Evolutionary conservation across 192 early-diverging fungal species (phyloP).

Genomic region (Coemansia guatemalensis): DNA sequence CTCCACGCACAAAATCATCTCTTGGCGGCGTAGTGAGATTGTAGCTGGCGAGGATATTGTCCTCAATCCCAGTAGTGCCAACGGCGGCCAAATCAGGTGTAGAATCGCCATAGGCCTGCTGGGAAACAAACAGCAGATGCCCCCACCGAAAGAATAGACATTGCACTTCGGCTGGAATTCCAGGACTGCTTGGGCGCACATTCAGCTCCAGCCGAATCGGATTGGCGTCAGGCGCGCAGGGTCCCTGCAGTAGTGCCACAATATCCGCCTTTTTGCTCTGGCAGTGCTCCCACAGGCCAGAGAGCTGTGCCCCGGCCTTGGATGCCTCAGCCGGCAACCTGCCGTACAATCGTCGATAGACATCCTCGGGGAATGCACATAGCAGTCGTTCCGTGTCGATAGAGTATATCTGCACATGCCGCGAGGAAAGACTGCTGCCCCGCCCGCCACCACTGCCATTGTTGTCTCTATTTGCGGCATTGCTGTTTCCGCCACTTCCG

Average conservation of each 20-base stretch:
- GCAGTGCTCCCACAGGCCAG: constrained; percentile 30
- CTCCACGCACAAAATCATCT: constrained; percentile 17
- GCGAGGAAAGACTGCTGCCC: constrained; percentile 24
- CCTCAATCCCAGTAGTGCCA: constrained; percentile 4
- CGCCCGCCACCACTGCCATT: constrained; percentile 7
- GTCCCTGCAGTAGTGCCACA: constrained; percentile 24
- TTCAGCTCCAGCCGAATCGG: constrained; percentile 40
- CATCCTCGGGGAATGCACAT: constrained; percentile 51
- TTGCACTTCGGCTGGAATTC: constrained; percentile 23
- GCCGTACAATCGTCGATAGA: constrained; percentile 36
- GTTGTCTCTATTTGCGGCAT: neutral
- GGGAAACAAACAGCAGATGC: constrained; percentile 48
- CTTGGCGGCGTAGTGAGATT: constrained; percentile 41
- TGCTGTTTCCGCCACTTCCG: neutral
- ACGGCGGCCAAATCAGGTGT: constrained; percentile 11
- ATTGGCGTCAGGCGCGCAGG: constrained; percentile 21
- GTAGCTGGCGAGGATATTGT: constrained; percentile 31
- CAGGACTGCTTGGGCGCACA: constrained; percentile 14
- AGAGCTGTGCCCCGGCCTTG: constrained; percentile 19
- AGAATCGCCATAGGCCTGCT: constrained; percentile 41
- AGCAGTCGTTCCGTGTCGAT: constrained; percentile 32
- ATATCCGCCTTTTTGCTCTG: constrained; percentile 25
- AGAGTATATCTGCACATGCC: constrained; percentile 52
- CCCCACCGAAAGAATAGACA: constrained; percentile 53
- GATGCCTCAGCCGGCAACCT: constrained; percentile 19